Percentiles rank a stretch among this genome's conserved stretches.
Evolutionary conservation across 176 grass and related monocot species (phyloP).

Genomic region (Oryza glaberrima): DNA sequence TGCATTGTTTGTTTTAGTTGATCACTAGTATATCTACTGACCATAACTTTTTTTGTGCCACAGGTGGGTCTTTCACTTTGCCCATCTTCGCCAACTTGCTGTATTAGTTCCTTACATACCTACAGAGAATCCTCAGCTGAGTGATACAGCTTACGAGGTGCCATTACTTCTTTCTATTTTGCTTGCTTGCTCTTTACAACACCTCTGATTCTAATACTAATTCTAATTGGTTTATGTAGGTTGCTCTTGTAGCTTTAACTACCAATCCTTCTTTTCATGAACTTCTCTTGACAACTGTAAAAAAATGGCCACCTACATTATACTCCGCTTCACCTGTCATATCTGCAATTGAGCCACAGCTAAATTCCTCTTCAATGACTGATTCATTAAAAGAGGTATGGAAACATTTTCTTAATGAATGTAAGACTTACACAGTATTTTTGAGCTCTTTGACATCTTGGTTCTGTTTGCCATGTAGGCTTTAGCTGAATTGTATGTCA

Average conservation of each 20-base stretch:
- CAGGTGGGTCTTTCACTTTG: constrained; percentile 99
- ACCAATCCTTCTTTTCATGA: constrained; percentile 79
- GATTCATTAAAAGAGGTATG: constrained; percentile 77
- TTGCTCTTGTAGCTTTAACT: constrained; percentile 92
- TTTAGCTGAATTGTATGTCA: constrained; percentile 86
- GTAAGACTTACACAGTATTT: constrained; percentile 22
- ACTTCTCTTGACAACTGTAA: constrained; percentile 83
- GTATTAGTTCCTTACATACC: constrained; percentile 97
- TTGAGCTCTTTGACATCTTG: constrained; percentile 39
- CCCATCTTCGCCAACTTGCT: constrained; percentile 92
- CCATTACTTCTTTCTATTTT: constrained; percentile 22
- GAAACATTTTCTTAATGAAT: constrained; percentile 31
- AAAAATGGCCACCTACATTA: constrained; percentile 79
- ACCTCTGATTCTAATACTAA: constrained; percentile 35
- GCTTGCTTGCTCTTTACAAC: constrained; percentile 19
- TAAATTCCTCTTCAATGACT: constrained; percentile 82
- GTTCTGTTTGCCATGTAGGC: constrained; percentile 58
- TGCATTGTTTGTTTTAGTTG: constrained; percentile 33
- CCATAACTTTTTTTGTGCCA: constrained; percentile 38
- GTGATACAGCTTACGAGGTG: constrained; percentile 98
- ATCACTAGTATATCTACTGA: constrained; percentile 38
- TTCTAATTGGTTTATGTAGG: constrained; percentile 64
- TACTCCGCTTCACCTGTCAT: constrained; percentile 84
- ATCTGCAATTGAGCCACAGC: constrained; percentile 88
- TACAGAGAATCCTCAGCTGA: constrained; percentile 86